These are phyloP conservation scores for Durusdinium trenchii DNA, from an alignment of 73 alveolate genomes.

Conservation along the genomic window DNA sequence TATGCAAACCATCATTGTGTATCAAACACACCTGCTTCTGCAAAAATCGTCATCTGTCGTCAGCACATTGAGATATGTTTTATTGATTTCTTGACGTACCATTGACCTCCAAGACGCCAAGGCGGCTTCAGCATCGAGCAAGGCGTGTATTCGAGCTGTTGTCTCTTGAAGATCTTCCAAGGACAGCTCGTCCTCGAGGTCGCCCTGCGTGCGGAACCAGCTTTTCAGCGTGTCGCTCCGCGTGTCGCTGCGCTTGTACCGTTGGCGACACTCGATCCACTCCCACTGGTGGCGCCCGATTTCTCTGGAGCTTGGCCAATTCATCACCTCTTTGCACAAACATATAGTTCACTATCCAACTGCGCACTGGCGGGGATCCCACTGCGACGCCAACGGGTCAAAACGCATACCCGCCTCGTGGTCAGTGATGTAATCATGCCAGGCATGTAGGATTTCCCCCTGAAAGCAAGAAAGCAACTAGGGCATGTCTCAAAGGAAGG, in stretches of 20 bases:
- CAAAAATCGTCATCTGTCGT: background rate
- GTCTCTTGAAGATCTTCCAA: slow-evolving; percentile 75
- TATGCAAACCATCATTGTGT: background rate
- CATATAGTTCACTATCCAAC: too few species aligned
- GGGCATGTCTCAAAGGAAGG: background rate
- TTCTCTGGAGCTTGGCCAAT: too few species aligned
- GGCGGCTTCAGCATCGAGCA: slow-evolving; percentile 92
- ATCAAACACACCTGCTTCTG: background rate
- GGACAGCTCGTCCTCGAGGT: slow-evolving; percentile 73
- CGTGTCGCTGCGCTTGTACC: too few species aligned
- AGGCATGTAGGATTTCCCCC: slow-evolving; percentile 82
- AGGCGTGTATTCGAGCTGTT: slow-evolving; percentile 41
- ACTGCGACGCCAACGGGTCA: background rate
- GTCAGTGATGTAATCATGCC: slow-evolving; percentile 94
- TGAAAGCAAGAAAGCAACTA: background rate
- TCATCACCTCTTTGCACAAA: too few species aligned
- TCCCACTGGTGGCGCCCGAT: too few species aligned
- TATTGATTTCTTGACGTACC: background rate
- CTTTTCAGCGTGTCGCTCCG: too few species aligned
- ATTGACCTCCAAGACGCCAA: background rate
- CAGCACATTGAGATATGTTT: background rate
- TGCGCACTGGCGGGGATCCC: too few species aligned
- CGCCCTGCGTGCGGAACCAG: slow-evolving; percentile 27
- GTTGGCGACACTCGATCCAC: too few species aligned
- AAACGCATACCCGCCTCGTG: slow-evolving; percentile 19